phyloP scores from a whole-genome alignment of 352 stramenopile species.

The Globisporangium spiculum region DNA sequence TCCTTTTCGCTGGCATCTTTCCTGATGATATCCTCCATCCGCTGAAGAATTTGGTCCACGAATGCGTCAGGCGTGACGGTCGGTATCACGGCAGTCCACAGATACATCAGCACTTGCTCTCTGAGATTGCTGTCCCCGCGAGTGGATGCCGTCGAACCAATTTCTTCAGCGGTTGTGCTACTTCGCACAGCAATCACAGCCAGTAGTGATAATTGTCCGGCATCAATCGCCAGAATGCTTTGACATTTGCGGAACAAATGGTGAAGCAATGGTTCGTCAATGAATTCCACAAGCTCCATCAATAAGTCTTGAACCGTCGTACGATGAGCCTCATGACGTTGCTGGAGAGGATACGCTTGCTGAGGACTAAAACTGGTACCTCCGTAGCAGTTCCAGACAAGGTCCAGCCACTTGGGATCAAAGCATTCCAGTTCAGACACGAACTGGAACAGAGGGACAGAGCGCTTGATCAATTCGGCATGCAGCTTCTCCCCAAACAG shows the following conservation, averaged over 20 bases:
- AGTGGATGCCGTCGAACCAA: not conserved
- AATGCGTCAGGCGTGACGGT: conserved; percentile 18
- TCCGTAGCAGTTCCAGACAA: conserved; percentile 55
- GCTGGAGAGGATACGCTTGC: conserved; percentile 13
- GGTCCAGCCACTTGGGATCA: conserved; percentile 37
- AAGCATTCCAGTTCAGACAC: conserved; percentile 33
- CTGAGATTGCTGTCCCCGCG: conserved; percentile 16
- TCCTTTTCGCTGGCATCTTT: conserved; percentile 5
- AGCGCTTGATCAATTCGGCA: conserved; percentile 64
- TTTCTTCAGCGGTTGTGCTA: not conserved
- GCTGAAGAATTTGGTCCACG: conserved; percentile 30
- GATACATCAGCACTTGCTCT: conserved; percentile 34
- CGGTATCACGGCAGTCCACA: conserved; percentile 36
- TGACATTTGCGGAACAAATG: conserved; percentile 32
- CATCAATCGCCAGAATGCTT: conserved; percentile 22
- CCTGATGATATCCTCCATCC: conserved; percentile 36
- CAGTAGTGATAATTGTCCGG: conserved; percentile 31
- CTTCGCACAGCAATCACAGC: conserved; percentile 29
- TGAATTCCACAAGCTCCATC: conserved; percentile 52
- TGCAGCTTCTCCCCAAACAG: conserved; percentile 69
- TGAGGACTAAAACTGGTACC: conserved; percentile 12
- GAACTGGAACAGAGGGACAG: conserved; percentile 60
- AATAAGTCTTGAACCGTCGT: conserved; percentile 43
- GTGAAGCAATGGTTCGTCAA: conserved; percentile 33
- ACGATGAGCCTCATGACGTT: conserved; percentile 47